These are phyloP conservation scores for Penicillium robsamsonii DNA, from an alignment of 495 filamentous ascomycete species.

Conservation along the genomic window DNA sequence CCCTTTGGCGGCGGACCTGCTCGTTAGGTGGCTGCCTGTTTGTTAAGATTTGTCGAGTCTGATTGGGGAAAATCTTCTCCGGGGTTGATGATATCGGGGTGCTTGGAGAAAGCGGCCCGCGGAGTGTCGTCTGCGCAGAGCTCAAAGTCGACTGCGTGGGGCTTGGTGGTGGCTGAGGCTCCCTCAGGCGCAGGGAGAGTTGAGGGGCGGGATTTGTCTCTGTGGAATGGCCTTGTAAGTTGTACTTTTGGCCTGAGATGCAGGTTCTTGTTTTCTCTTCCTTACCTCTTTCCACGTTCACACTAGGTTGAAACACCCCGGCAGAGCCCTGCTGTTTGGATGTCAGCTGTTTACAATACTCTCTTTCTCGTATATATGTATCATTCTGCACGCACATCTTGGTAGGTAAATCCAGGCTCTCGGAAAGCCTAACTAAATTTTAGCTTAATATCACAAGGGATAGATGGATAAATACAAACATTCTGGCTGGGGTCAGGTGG, in stretches of 20 bases:
- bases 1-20: not conserved
- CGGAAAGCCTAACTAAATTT: not conserved
- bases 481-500: slow-evolving; percentile 10
- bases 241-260: not conserved
- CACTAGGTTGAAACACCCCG: not conserved
- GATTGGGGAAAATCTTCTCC: not conserved
- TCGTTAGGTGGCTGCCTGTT: not conserved
- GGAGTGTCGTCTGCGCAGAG: not conserved
- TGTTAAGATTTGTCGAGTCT: not conserved
- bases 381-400: not conserved
- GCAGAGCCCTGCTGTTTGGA: not conserved
- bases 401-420: not conserved
- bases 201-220: not conserved
- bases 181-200: not conserved
- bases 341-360: too few species aligned
- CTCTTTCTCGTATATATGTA: too few species aligned
- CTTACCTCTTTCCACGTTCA: not conserved
- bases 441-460: not conserved
- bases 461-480: slow-evolving; percentile 3
- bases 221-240: not conserved
- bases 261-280: not conserved
- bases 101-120: not conserved
- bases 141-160: not conserved
- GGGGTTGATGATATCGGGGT: not conserved
- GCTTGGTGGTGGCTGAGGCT: not conserved